phyloP scores from a whole-genome alignment of 768 basidiomycete species.

The Tremella mesenterica region DNA sequence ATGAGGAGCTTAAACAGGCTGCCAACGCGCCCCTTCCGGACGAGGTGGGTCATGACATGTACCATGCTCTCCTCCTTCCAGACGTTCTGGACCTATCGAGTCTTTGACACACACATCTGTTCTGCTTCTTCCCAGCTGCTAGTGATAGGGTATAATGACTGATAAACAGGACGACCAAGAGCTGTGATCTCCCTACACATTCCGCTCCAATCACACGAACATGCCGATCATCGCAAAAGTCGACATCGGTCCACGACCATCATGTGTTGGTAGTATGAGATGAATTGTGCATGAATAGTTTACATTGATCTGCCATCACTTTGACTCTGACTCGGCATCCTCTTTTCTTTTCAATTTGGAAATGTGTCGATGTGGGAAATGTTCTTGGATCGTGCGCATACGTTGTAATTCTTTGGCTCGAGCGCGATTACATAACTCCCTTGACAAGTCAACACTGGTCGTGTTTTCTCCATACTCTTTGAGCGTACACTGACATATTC shows the following conservation, averaged over 20 bases:
- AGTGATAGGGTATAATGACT: neutral
- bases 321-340: neutral
- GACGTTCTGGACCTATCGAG: neutral
- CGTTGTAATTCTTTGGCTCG: constrained; percentile 33
- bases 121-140: neutral
- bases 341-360: constrained; percentile 30
- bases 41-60: constrained; percentile 67
- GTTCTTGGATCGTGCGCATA: constrained; percentile 40
- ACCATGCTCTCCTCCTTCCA: neutral
- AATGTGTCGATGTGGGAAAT: constrained; percentile 41
- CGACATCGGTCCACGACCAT: neutral
- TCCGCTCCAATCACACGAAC: neutral
- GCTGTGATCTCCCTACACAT: constrained; percentile 17
- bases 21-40: constrained; percentile 91
- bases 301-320: neutral
- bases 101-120: too few relatives aligned
- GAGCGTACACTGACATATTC: too few relatives aligned
- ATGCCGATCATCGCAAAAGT: neutral
- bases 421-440: constrained; percentile 38
- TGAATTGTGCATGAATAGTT: constrained; percentile 2
- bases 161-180: constrained; percentile 40
- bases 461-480: too few relatives aligned
- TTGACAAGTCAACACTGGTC: constrained; percentile 5
- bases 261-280: constrained; percentile 2
- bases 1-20: constrained; percentile 71